Evolutionary conservation across 2,329 filamentous ascomycete species (phyloP).

Genomic region (Paecilomyces variotii): DNA sequence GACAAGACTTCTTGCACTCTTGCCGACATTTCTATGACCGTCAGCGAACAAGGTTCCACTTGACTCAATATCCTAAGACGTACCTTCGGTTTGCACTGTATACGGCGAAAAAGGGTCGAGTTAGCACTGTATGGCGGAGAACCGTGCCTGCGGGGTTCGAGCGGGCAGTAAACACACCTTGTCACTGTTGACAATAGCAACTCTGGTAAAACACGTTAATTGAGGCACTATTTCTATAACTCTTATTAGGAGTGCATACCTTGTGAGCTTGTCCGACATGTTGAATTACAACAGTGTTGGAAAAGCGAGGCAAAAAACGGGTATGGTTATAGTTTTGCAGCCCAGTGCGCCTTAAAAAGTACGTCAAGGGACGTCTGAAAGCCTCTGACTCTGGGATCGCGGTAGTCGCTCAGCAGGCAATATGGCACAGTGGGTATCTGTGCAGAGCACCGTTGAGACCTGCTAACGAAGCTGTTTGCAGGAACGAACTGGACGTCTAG

Average conservation of each 20-base stretch:
- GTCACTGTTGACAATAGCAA: constrained; percentile 97
- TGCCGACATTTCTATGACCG: constrained; percentile 79
- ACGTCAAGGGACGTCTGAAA: neutral
- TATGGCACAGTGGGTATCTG: constrained; percentile 2
- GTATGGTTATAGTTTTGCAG: neutral
- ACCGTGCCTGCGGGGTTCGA: constrained; percentile 19
- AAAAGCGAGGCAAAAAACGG: neutral
- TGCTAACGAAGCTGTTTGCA: neutral
- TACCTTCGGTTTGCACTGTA: constrained; percentile 82
- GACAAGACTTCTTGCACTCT: constrained; percentile 98
- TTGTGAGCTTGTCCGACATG: constrained; percentile 92
- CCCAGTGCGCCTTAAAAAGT: neutral
- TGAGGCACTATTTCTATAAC: constrained; percentile 3
- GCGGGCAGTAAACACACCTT: constrained; percentile 56
- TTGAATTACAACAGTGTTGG: constrained; percentile 25
- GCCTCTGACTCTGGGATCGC: neutral
- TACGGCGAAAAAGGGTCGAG: constrained; percentile 21
- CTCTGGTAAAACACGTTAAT: constrained; percentile 49
- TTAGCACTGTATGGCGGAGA: constrained; percentile 27
- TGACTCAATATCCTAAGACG: constrained; percentile 10
- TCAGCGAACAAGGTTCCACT: constrained; percentile 12
- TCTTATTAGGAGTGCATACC: constrained; percentile 50
- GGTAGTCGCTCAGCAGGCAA: neutral
- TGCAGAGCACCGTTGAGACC: constrained; percentile 4
- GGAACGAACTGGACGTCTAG: constrained; percentile 1